A percentile compares a stretch with the other conserved stretches of the same genome.
phyloP scores from a whole-genome alignment of 768 basidiomycete genomes.

The Kwoniella newhampshirensis region DNA sequence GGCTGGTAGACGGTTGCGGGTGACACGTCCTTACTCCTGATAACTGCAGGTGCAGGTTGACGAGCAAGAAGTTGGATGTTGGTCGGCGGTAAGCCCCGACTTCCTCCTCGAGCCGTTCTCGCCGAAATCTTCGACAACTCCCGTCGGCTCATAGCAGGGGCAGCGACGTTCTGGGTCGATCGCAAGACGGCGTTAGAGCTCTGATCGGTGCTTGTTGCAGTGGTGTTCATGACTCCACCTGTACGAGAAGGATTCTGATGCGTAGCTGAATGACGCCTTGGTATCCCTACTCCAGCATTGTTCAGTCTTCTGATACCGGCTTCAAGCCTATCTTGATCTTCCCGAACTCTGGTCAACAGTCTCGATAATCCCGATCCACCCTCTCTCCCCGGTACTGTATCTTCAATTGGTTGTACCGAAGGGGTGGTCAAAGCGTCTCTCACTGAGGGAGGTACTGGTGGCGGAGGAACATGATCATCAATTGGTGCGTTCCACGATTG shows the following conservation, averaged over 20 bases:
- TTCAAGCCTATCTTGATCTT: slow-evolving; percentile 17
- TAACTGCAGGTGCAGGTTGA: slow-evolving; percentile 19
- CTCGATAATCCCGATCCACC: slow-evolving; percentile 4
- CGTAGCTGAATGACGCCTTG: not conserved
- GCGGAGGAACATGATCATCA: too few relatives aligned
- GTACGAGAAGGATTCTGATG: not conserved
- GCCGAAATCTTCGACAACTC: not conserved
- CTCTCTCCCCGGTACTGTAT: not conserved
- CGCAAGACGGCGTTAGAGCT: too few relatives aligned
- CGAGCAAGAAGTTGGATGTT: not conserved
- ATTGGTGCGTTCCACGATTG: not conserved
- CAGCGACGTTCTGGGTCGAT: not conserved
- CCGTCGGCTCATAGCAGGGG: not conserved
- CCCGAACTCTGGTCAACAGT: slow-evolving; percentile 10
- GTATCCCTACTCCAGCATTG: not conserved
- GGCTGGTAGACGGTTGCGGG: not conserved
- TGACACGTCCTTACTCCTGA: slow-evolving; percentile 8
- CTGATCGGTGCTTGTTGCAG: too few relatives aligned
- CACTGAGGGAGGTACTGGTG: too few relatives aligned
- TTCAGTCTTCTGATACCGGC: slow-evolving; percentile 5
- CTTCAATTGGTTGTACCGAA: too few relatives aligned
- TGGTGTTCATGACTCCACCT: not conserved
- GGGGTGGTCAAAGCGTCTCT: too few relatives aligned
- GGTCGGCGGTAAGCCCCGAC: slow-evolving; percentile 17
- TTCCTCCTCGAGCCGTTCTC: not conserved